Percentiles rank a stretch among this genome's conserved stretches.
phyloP scores from a whole-genome alignment of 2,329 filamentous ascomycete genomes.

The Fusarium sp. region DNA sequence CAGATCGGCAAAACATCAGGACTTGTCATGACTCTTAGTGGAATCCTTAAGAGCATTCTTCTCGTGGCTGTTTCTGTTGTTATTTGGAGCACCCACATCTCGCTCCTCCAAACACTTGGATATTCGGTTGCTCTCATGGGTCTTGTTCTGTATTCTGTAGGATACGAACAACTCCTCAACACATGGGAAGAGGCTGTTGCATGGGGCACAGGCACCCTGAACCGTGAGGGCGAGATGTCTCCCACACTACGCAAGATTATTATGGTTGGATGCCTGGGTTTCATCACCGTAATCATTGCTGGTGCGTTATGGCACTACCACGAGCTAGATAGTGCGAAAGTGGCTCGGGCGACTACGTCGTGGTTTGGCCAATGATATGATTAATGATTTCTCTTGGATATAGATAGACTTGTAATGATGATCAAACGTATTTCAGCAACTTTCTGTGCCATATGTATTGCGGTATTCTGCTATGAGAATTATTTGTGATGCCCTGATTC shows the following conservation, averaged over 20 bases:
- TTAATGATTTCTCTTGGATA: constrained; percentile 29
- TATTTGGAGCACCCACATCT: constrained; percentile 81
- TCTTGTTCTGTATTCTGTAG: constrained; percentile 63
- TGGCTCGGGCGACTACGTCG: constrained; percentile 36
- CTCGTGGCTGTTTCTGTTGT: constrained; percentile 81
- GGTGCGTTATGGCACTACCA: constrained; percentile 46
- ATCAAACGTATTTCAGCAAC: constrained; percentile 24
- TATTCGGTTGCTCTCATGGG: constrained; percentile 76
- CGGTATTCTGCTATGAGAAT: neutral
- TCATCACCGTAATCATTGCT: constrained; percentile 47
- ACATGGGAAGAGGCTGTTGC: constrained; percentile 37
- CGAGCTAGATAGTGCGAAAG: constrained; percentile 33
- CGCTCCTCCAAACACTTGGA: constrained; percentile 78
- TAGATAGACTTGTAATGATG: constrained; percentile 39
- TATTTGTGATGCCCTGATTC: neutral
- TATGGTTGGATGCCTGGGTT: constrained; percentile 42
- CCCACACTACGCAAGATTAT: constrained; percentile 40
- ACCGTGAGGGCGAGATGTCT: constrained; percentile 41
- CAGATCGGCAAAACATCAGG: constrained; percentile 91
- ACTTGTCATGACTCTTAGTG: constrained; percentile 85
- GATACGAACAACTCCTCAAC: constrained; percentile 52
- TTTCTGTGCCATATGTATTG: neutral
- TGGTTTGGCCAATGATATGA: constrained; percentile 41
- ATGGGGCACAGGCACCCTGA: constrained; percentile 45
- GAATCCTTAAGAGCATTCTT: constrained; percentile 89